Evolutionary conservation across 495 filamentous ascomycete species (phyloP).

Genomic region (Elaphomyces granulatus): DNA sequence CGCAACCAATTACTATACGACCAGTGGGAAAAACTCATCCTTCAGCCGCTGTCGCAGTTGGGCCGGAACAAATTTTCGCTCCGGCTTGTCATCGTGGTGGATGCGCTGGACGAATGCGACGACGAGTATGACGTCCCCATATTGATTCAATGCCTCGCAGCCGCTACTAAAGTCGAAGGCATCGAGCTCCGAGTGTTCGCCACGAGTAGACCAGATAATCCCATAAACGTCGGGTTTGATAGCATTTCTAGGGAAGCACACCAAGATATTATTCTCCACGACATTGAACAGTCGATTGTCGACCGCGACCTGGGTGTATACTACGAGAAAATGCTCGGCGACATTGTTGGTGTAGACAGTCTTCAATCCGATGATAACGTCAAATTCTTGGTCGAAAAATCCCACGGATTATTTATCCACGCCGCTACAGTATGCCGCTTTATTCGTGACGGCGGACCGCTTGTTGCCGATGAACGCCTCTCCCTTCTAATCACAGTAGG

Average conservation of each 20-base stretch:
- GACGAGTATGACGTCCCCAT: conserved; percentile 7
- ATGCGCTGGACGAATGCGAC: conserved; percentile 13
- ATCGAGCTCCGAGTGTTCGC: conserved; percentile 12
- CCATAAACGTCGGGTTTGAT: conserved; percentile 13
- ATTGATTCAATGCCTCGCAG: conserved; percentile 10
- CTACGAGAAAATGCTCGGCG: conserved; percentile 1
- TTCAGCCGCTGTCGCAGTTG: conserved; percentile 15
- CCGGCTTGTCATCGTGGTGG: conserved; percentile 15
- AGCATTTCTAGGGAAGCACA: conserved; percentile 6
- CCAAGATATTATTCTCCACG: conserved; percentile 12
- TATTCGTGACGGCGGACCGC: conserved; percentile 10
- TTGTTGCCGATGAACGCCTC: conserved; percentile 13
- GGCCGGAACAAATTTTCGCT: conserved; percentile 3
- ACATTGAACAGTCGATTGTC: conserved; percentile 7
- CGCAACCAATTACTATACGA: conserved; percentile 21
- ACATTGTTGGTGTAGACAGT: conserved; percentile 1
- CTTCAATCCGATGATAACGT: conserved; percentile 17
- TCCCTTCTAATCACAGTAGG: conserved; percentile 17
- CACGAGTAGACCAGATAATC: conserved; percentile 15
- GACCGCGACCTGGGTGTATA: conserved; percentile 7
- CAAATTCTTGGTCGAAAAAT: conserved; percentile 17
- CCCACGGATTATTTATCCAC: conserved; percentile 32
- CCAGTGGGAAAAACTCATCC: conserved; percentile 30
- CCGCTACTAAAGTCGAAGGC: conserved; percentile 4
- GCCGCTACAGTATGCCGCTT: conserved; percentile 29